Evolutionary conservation across 2,329 filamentous ascomycete species (phyloP).

Genomic region (Phyllosticta citrichinensis): DNA sequence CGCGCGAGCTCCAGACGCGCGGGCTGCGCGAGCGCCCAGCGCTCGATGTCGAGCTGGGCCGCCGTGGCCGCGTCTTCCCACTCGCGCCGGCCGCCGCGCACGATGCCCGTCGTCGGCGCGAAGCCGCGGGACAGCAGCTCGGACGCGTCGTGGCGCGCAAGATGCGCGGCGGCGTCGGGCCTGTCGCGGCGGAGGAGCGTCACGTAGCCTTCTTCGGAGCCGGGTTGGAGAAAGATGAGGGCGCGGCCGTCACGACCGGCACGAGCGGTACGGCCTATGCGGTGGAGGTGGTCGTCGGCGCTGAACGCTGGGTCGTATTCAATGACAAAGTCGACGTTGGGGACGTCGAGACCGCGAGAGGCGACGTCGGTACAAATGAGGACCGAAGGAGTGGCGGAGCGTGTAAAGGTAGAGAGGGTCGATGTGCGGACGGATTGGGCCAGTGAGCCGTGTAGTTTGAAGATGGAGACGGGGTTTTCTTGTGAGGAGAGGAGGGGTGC

Average conservation of each 20-base stretch:
- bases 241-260: slow-evolving; percentile 82
- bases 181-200: slow-evolving; percentile 37
- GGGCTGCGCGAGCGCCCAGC: slow-evolving; percentile 53
- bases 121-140: slow-evolving; percentile 61
- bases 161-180: slow-evolving; percentile 16
- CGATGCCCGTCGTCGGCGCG: slow-evolving; percentile 16
- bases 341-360: slow-evolving; percentile 88
- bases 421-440: slow-evolving; percentile 78
- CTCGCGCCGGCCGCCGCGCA: slow-evolving; percentile 25
- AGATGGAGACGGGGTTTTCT: slow-evolving; percentile 67
- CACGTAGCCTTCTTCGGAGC: slow-evolving; percentile 86
- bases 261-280: slow-evolving; percentile 88
- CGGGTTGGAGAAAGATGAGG: slow-evolving; percentile 80
- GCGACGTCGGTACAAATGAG: slow-evolving; percentile 93
- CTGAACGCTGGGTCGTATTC: slow-evolving; percentile 96
- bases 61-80: slow-evolving; percentile 60
- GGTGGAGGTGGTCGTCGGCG: slow-evolving; percentile 85
- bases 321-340: slow-evolving; percentile 86
- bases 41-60: slow-evolving; percentile 55
- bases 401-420: slow-evolving; percentile 71
- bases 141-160: slow-evolving; percentile 52
- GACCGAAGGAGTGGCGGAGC: slow-evolving; percentile 63
- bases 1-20: slow-evolving; percentile 70
- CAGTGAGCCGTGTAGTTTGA: slow-evolving; percentile 86
- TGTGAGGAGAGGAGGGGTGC: slow-evolving; percentile 52